Evolutionary conservation across 2,329 filamentous ascomycete genomes (phyloP).

Genomic region (Blastomyces silverae): DNA sequence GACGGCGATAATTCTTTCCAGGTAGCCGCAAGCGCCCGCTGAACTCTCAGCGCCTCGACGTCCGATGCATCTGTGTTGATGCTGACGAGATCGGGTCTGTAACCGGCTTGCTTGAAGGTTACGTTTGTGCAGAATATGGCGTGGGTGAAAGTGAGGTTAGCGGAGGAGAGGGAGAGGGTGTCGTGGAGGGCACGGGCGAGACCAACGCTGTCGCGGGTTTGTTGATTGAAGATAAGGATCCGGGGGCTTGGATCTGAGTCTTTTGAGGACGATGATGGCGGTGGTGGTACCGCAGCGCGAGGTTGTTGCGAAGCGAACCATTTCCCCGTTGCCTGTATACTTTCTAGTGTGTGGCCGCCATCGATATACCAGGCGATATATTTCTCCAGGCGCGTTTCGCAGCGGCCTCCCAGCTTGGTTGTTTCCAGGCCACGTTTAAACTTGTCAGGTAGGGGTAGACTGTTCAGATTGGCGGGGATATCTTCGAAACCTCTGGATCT

Average conservation of each 20-base stretch:
- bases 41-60: constrained; percentile 57
- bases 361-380: constrained; percentile 72
- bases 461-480: constrained; percentile 35
- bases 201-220: constrained; percentile 66
- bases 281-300: neutral
- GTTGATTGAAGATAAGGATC: constrained; percentile 84
- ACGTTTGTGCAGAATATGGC: constrained; percentile 78
- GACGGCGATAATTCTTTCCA: constrained; percentile 54
- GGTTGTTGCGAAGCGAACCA: constrained; percentile 60
- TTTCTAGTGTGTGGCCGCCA: constrained; percentile 81
- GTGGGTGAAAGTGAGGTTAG: constrained; percentile 54
- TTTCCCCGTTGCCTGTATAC: constrained; percentile 63
- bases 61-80: constrained; percentile 55
- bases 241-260: constrained; percentile 39
- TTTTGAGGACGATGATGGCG: constrained; percentile 18
- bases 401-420: constrained; percentile 67
- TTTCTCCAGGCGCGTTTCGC: constrained; percentile 58
- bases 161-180: constrained; percentile 44
- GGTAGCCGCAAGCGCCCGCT: constrained; percentile 56
- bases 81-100: constrained; percentile 56
- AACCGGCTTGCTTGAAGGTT: constrained; percentile 56
- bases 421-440: constrained; percentile 60
- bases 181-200: constrained; percentile 59
- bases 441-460: constrained; percentile 49
- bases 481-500: constrained; percentile 30